Base-by-base conservation (phyloP, 2,329 filamentous ascomycete genomes). In the Penicillium sp. region DNA sequence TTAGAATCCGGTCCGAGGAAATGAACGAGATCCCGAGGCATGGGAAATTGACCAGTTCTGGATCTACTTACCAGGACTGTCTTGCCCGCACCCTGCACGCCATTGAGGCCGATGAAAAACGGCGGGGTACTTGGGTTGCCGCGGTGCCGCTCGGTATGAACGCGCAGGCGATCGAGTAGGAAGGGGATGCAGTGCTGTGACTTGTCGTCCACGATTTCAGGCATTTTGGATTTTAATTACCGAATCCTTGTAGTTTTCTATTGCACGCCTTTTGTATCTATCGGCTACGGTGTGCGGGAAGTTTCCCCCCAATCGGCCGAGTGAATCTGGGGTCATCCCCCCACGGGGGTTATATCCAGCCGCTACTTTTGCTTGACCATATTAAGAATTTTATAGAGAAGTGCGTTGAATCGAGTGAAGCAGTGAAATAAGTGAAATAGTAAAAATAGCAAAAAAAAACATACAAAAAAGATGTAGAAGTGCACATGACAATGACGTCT, bases 51-150 rank as follows among this genome's bases (percentile, higher is more conserved):
- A 26, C 20, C 3, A 32, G 14, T 9, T 13, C 22, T 29, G 11
- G 29, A 20, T 35, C 22, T n/a, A 62, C 79, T 70, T 71, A 85
- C 92, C 66, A 96, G 82, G 13, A 92, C 95, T 4, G 92, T 95
- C 78, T 97, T 97, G 64, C 93, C 93, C 37, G 90, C 88, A 58
- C 93, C 93, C 76, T 97, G 93, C 29, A 96, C 85, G 58, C 92
- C 93, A 66, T 95, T 96, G 66, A 97, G 82, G 45, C 92, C 93
- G 60, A 97, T 82, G 71, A 96, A 85, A 73, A 96, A 89, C 29
- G 92, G 91, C 20, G 81, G 82, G 63, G 69, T 64, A 52, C 9
- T 34, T 31, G 55, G 53, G 22, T 63, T 60, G 50, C 77, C 69
- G 38, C 65, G 66, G 61, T 75, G 69, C 59, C 74, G 76, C 18